These are phyloP conservation scores for Fusarium oligoseptatum DNA, from an alignment of 2,329 filamentous ascomycete genomes.

Conservation along the genomic window DNA sequence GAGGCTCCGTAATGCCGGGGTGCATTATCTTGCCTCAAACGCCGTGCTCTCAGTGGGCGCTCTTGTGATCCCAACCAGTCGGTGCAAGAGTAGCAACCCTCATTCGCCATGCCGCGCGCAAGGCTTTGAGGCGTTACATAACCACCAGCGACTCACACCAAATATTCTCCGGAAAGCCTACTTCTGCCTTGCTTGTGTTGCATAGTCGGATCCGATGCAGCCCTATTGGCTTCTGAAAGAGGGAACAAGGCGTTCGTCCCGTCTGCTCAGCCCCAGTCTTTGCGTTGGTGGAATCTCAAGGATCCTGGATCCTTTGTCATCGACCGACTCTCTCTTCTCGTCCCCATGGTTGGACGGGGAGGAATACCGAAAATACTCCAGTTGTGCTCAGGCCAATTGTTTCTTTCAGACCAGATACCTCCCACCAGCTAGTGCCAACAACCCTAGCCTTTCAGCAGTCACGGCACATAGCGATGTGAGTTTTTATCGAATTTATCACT, in stretches of 20 bases:
- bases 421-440: neutral
- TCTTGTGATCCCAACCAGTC: slow-evolving; percentile 4
- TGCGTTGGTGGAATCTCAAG: neutral
- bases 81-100: neutral
- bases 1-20: slow-evolving; percentile 1
- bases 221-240: neutral
- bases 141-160: neutral
- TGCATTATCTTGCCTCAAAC: slow-evolving; percentile 11
- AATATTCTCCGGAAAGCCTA: neutral
- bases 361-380: neutral
- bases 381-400: neutral
- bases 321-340: neutral
- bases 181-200: neutral
- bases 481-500: slow-evolving; percentile 9
- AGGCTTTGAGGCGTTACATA: neutral
- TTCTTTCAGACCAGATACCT: neutral
- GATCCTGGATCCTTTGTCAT: neutral
- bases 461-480: neutral
- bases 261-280: neutral
- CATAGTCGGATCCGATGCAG: neutral
- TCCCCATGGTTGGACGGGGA: neutral
- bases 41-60: neutral
- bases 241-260: neutral
- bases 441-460: neutral
- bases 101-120: neutral